These are phyloP conservation scores for Medicago ruthenica DNA, from an alignment of 306 rosid species.

Conservation along the genomic window DNA sequence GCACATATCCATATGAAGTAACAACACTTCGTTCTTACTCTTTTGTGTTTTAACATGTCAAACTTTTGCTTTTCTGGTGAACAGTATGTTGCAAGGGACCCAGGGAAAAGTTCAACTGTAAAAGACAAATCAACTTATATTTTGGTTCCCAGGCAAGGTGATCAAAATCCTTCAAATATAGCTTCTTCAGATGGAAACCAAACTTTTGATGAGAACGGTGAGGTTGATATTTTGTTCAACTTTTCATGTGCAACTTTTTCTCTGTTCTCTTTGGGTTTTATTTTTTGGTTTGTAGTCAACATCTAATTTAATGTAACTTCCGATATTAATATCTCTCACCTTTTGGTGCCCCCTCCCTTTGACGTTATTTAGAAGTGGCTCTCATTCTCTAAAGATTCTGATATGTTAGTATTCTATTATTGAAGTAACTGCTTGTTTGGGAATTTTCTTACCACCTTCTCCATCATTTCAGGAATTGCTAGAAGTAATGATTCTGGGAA, in stretches of 20 bases:
- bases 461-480: conserved; percentile 49
- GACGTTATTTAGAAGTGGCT: neutral
- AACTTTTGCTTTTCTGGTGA: conserved; percentile 40
- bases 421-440: neutral
- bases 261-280: neutral
- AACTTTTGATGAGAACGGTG: conserved; percentile 63
- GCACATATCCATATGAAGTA: neutral
- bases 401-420: conserved; percentile 12
- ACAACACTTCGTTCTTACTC: conserved; percentile 1
- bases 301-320: conserved; percentile 2
- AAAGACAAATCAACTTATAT: conserved; percentile 57
- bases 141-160: conserved; percentile 56
- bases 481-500: conserved; percentile 58
- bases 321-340: conserved; percentile 3
- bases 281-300: conserved; percentile 15
- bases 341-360: neutral
- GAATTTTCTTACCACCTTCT: conserved; percentile 32
- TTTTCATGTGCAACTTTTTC: conserved; percentile 18
- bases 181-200: conserved; percentile 57
- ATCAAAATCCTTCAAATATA: conserved; percentile 53
- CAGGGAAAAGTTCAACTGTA: conserved; percentile 48
- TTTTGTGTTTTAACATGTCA: conserved; percentile 19
- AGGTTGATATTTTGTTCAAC: conserved; percentile 40
- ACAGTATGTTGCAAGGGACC: conserved; percentile 74
- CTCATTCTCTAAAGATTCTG: neutral